Conservation (phyloP, 1,284 basidiomycete genomes). For the Somion occarium region DNA sequence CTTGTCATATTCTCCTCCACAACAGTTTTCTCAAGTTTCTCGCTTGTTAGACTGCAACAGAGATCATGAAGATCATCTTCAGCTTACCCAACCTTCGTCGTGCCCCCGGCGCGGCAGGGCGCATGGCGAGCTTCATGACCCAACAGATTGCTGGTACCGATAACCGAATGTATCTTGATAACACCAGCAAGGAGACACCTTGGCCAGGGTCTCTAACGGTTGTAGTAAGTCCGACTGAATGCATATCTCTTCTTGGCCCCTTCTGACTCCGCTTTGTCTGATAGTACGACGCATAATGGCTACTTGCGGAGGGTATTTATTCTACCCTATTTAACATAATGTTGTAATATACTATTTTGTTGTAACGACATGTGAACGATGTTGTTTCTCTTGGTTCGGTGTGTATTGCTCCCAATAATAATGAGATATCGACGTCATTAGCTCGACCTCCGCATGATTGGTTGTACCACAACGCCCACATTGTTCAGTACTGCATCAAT, state of each 20-base stretch:
- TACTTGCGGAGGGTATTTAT: neutral
- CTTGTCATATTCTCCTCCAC: neutral
- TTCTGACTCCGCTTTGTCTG: neutral
- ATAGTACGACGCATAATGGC: neutral
- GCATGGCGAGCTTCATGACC: slow-evolving; percentile 30
- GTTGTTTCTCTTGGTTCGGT: too few species aligned
- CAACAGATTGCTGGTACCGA: slow-evolving; percentile 19
- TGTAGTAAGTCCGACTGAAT: slow-evolving; percentile 19
- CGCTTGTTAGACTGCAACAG: slow-evolving; percentile 30
- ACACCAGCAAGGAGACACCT: slow-evolving; percentile 22
- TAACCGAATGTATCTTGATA: slow-evolving; percentile 23
- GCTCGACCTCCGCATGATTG: too few species aligned
- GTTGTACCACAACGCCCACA: too few species aligned
- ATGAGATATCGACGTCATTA: too few species aligned
- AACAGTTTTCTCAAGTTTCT: neutral
- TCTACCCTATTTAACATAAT: too few species aligned
- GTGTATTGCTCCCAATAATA: too few species aligned
- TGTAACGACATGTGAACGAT: too few species aligned
- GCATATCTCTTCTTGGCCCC: neutral
- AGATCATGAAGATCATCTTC: slow-evolving; percentile 43
- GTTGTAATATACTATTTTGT: neutral
- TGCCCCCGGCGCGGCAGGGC: slow-evolving; percentile 35
- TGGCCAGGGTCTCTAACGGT: slow-evolving; percentile 27
- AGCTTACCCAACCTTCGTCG: slow-evolving; percentile 39
- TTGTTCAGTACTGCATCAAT: too few species aligned